Percentiles rank a stretch among this genome's conserved stretches.
Conservation (phyloP, 2,329 filamentous ascomycete genomes). For the Pseudogymnoascus sp. region DNA sequence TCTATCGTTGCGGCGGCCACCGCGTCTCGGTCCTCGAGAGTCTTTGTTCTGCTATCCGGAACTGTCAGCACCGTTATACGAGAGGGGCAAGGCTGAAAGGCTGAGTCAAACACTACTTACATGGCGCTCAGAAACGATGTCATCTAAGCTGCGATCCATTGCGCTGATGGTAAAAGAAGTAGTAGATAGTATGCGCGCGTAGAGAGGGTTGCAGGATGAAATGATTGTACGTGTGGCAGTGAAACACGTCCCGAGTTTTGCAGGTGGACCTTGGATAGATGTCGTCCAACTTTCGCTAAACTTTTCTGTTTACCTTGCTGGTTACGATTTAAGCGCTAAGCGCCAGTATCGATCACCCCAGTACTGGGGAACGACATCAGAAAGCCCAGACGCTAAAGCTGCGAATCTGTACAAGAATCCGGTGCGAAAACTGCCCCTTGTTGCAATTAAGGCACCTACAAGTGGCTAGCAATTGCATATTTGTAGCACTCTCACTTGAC, state of each 20-base stretch:
- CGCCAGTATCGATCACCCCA: constrained; percentile 2
- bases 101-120: constrained; percentile 33
- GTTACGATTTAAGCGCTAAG: constrained; percentile 9
- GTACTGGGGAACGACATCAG: background rate
- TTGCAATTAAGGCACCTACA: background rate
- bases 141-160: constrained; percentile 60
- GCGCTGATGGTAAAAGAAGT: constrained; percentile 14
- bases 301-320: constrained; percentile 10
- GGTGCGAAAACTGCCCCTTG: background rate
- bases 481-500: background rate
- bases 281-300: constrained; percentile 6
- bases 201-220: constrained; percentile 1
- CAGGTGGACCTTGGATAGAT: constrained; percentile 5
- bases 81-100: background rate
- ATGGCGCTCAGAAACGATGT: constrained; percentile 55
- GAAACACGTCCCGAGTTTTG: constrained; percentile 7
- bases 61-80: background rate
- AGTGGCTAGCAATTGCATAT: background rate
- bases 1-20: constrained; percentile 28
- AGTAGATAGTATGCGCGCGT: background rate
- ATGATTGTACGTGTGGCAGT: background rate
- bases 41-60: constrained; percentile 14
- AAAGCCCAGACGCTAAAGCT: background rate
- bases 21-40: constrained; percentile 25
- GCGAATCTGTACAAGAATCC: background rate